A percentile compares a stretch with the other conserved stretches of the same genome.
Evolutionary conservation across 306 rosid genomes (phyloP).

Genomic region (Rubus parviflorus): DNA sequence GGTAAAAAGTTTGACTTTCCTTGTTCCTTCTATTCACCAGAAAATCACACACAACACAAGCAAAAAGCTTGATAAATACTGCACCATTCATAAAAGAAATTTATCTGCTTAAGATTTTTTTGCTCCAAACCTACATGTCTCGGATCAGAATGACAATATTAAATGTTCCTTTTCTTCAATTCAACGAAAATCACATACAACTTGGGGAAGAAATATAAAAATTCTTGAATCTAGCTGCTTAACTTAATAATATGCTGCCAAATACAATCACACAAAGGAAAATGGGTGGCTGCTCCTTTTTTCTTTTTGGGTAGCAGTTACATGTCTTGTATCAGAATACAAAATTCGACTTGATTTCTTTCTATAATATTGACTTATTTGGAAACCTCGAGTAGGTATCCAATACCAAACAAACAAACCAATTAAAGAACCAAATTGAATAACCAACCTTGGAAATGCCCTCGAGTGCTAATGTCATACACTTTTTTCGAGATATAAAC

Average conservation of each 20-base stretch:
- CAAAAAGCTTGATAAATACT: neutral
- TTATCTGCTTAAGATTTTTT: too few relatives aligned
- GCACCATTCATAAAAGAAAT: neutral
- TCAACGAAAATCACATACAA: neutral
- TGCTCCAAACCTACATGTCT: neutral
- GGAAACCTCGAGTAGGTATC: conserved; percentile 34
- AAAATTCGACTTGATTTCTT: conserved; percentile 27
- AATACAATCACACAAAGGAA: conserved; percentile 18
- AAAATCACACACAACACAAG: neutral
- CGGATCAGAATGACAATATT: neutral
- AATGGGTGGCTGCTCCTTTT: conserved; percentile 25
- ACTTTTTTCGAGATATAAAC: conserved; percentile 2
- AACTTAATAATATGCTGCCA: conserved; percentile 8
- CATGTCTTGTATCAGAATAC: conserved; percentile 34
- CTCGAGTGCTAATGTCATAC: conserved; percentile 22
- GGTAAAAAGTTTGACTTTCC: neutral
- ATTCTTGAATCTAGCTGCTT: neutral
- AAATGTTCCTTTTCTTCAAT: neutral
- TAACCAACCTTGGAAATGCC: conserved; percentile 28
- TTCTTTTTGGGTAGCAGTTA: conserved; percentile 23
- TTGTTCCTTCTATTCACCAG: neutral
- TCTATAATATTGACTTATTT: conserved; percentile 44
- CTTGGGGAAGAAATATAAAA: neutral
- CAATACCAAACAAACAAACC: conserved; percentile 32
- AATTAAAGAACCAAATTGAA: conserved; percentile 33